Evolutionary conservation across 192 early-diverging fungal species (phyloP).

Genomic region (Chytriomyces confervae): DNA sequence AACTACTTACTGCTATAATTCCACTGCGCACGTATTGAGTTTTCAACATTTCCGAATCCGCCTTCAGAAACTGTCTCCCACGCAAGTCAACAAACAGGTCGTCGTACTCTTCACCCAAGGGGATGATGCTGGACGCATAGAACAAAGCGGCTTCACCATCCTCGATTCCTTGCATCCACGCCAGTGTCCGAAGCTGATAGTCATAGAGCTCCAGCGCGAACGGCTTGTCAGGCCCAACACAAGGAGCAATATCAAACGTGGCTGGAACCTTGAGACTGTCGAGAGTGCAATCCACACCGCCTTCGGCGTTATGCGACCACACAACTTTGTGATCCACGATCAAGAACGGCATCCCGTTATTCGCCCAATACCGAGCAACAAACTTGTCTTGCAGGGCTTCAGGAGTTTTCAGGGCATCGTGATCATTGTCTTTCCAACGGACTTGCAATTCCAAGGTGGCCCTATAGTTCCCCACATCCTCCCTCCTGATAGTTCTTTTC

Average conservation of each 20-base stretch:
- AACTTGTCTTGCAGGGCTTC: background rate
- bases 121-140: slow-evolving; percentile 3
- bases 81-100: background rate
- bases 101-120: background rate
- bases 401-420: background rate
- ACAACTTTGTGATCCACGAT: too few relatives aligned
- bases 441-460: background rate
- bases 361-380: background rate
- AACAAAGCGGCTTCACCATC: slow-evolving; percentile 13
- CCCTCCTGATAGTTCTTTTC: too few relatives aligned
- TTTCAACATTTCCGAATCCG: background rate
- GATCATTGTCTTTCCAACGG: background rate
- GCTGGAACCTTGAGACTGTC: background rate
- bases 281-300: background rate
- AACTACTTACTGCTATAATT: slow-evolving; percentile 4
- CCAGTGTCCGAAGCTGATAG: slow-evolving; percentile 14
- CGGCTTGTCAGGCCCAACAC: slow-evolving; percentile 10
- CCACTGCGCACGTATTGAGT: background rate
- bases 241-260: slow-evolving; percentile 8
- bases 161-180: slow-evolving; percentile 31
- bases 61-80: background rate
- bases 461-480: too few relatives aligned
- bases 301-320: background rate
- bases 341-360: too few relatives aligned
- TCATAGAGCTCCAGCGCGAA: slow-evolving; percentile 31